A percentile compares a stretch with the other conserved stretches of the same genome.
phyloP scores from a whole-genome alignment of 768 basidiomycete species.

The Suillus weaverae region DNA sequence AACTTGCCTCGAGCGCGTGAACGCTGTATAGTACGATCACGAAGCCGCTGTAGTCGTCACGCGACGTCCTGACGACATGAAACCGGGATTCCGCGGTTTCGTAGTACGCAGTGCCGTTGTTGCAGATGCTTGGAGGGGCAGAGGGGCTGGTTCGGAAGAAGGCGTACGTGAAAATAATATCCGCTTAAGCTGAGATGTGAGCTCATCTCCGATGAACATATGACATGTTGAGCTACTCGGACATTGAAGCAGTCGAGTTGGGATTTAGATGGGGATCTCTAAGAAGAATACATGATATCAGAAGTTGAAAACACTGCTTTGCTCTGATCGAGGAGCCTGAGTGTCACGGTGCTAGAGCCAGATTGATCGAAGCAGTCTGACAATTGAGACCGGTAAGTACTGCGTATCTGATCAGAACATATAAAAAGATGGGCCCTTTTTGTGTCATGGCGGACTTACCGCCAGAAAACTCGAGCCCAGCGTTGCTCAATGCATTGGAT shows the following conservation, averaged over 20 bases:
- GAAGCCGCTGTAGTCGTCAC: conserved; percentile 8
- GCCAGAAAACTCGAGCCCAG: neutral
- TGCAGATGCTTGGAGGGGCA: conserved; percentile 25
- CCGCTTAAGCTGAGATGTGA: conserved; percentile 4
- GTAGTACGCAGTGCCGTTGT: conserved; percentile 17
- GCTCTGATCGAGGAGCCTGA: neutral
- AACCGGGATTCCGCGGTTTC: conserved; percentile 17
- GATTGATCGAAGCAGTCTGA: neutral
- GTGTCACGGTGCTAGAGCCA: neutral
- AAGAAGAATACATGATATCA: conserved; percentile 5
- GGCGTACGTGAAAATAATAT: conserved; percentile 1
- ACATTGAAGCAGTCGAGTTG: conserved; percentile 4
- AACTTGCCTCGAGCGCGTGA: conserved; percentile 10
- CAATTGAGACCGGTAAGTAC: neutral
- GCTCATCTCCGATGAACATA: conserved; percentile 1
- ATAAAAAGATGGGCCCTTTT: neutral
- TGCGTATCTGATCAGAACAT: conserved; percentile 1
- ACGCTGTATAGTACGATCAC: conserved; percentile 12
- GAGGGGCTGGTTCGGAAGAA: conserved; percentile 18
- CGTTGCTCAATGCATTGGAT: neutral
- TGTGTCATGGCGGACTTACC: neutral
- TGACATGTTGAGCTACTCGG: conserved; percentile 1
- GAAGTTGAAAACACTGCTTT: conserved; percentile 1
- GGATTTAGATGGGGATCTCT: conserved; percentile 3
- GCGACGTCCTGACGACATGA: conserved; percentile 8